Evolutionary conservation across 2,329 filamentous ascomycete species (phyloP).

Genomic region (Orbilia javanica): DNA sequence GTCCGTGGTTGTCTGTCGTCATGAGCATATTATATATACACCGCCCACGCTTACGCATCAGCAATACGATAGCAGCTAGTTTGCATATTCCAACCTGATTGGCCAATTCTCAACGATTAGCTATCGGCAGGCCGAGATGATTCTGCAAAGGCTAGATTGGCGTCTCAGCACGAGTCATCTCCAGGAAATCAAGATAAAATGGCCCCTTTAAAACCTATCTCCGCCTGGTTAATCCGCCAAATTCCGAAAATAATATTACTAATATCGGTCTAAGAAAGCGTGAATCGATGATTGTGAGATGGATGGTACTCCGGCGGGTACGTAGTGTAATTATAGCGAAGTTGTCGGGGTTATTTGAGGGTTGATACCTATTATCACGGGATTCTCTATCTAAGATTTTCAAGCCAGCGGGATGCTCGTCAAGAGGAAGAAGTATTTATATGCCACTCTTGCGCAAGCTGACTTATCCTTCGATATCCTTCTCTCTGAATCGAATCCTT

Average conservation of each 20-base stretch:
- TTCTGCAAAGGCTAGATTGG: neutral
- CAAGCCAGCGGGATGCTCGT: too few species aligned
- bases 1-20: neutral
- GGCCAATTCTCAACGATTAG: too few species aligned
- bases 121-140: neutral
- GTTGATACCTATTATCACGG: neutral
- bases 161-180: neutral
- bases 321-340: too few species aligned
- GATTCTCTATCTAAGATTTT: neutral
- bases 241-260: constrained; percentile 23
- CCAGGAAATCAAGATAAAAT: neutral
- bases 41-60: neutral
- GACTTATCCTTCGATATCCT: neutral
- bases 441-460: neutral
- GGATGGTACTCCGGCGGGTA: too few species aligned
- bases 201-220: constrained; percentile 42
- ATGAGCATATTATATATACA: constrained; percentile 6
- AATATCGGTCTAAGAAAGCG: neutral
- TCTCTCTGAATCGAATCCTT: constrained; percentile 22
- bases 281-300: neutral
- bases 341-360: neutral
- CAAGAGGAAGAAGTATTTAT: neutral
- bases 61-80: neutral
- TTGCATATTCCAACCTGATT: neutral
- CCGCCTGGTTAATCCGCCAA: constrained; percentile 40